Percentiles rank a stretch among this genome's conserved stretches.
phyloP scores from a whole-genome alignment of 768 basidiomycete species.

The Leccinum boreale region DNA sequence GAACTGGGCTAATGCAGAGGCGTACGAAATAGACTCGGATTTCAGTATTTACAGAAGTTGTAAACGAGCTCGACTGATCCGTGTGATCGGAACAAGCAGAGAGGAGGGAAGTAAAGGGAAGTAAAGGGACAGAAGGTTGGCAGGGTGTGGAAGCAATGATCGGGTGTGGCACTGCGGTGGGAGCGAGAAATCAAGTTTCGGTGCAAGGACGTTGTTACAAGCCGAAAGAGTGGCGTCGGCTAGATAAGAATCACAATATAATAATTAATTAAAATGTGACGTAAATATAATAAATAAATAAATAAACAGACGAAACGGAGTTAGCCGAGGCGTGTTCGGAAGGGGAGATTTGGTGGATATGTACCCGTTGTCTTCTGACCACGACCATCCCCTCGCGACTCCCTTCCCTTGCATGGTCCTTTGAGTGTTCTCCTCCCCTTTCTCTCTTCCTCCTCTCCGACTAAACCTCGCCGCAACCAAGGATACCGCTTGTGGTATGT shows the following conservation, averaged over 20 bases:
- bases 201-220: slow-evolving; percentile 7
- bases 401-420: slow-evolving; percentile 34
- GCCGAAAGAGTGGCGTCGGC: slow-evolving; percentile 21
- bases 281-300: not conserved
- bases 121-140: not conserved
- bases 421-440: slow-evolving; percentile 29
- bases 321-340: slow-evolving; percentile 26
- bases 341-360: slow-evolving; percentile 22
- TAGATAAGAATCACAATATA: slow-evolving; percentile 22
- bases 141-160: slow-evolving; percentile 10
- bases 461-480: slow-evolving; percentile 46
- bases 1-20: slow-evolving; percentile 8
- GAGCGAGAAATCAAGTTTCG: slow-evolving; percentile 4
- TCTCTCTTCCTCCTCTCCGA: slow-evolving; percentile 34
- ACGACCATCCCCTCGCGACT: slow-evolving; percentile 19
- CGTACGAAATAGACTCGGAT: not conserved
- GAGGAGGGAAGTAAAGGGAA: not conserved
- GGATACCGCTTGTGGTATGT: slow-evolving; percentile 51
- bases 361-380: slow-evolving; percentile 32
- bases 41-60: not conserved
- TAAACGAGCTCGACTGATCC: slow-evolving; percentile 5
- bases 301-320: slow-evolving; percentile 21
- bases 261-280: not conserved
- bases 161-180: slow-evolving; percentile 17
- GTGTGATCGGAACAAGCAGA: slow-evolving; percentile 4